Percentiles rank a stretch among this genome's conserved stretches.
Evolutionary conservation across 257 asterid genomes (phyloP).

Genomic region (Gardenia jasminoides): DNA sequence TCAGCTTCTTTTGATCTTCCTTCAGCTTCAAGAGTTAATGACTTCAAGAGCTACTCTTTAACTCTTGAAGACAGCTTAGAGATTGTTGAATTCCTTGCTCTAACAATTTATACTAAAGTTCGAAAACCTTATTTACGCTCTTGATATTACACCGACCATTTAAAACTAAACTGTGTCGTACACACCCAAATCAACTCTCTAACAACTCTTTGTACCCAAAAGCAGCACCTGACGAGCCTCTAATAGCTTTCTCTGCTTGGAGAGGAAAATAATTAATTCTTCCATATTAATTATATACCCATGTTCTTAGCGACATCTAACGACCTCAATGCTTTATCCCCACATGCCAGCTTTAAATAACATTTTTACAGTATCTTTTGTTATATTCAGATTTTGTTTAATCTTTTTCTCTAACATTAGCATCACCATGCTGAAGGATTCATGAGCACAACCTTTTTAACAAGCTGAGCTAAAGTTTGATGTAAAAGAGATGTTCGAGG

Average conservation of each 20-base stretch:
- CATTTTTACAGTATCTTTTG: constrained; percentile 54
- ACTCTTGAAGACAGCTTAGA: constrained; percentile 49
- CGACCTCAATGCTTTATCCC: constrained; percentile 48
- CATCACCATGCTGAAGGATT: constrained; percentile 54
- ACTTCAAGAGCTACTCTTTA: constrained; percentile 51
- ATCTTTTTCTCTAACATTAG: constrained; percentile 65
- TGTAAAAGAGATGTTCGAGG: constrained; percentile 64
- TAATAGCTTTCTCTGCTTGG: constrained; percentile 39
- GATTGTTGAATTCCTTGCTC: constrained; percentile 58
- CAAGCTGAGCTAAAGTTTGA: constrained; percentile 53
- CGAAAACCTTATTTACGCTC: constrained; percentile 53
- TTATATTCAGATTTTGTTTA: constrained; percentile 54
- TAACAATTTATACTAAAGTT: constrained; percentile 57
- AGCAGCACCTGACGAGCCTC: constrained; percentile 52
- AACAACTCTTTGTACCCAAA: constrained; percentile 47
- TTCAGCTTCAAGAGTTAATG: no score
- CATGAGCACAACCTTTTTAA: constrained; percentile 45
- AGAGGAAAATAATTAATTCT: constrained; percentile 49
- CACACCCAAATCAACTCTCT: constrained; percentile 30
- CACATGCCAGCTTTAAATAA: constrained; percentile 39
- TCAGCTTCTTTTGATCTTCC: constrained; percentile 73
- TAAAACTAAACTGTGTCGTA: constrained; percentile 41
- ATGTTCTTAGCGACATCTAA: constrained; percentile 44
- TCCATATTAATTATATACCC: constrained; percentile 56
- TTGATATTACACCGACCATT: constrained; percentile 44